Evolutionary conservation across 495 filamentous ascomycete species (phyloP).

Genomic region (Gamarada debralockiae): DNA sequence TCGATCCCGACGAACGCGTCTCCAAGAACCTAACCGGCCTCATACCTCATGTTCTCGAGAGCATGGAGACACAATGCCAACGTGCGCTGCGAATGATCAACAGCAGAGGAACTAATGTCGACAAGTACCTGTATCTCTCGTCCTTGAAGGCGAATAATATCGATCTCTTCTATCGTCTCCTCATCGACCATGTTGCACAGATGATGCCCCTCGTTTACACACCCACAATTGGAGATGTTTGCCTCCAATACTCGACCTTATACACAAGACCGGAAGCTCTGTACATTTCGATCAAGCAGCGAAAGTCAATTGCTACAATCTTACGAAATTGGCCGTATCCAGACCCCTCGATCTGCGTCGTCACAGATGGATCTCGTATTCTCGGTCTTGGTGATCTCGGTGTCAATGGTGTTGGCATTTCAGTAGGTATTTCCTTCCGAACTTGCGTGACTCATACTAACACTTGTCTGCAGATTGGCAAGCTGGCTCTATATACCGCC

Average conservation of each 20-base stretch:
- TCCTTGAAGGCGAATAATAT: slow-evolving; percentile 83
- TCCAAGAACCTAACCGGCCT: slow-evolving; percentile 55
- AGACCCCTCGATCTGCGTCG: slow-evolving; percentile 90
- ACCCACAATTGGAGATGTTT: slow-evolving; percentile 94
- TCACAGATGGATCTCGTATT: slow-evolving; percentile 96
- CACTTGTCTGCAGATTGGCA: slow-evolving; percentile 53
- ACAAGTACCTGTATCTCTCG: slow-evolving; percentile 93
- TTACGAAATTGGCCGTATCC: slow-evolving; percentile 85
- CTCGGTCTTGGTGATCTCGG: slow-evolving; percentile 94
- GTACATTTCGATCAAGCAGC: slow-evolving; percentile 89
- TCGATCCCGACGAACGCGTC: slow-evolving; percentile 50
- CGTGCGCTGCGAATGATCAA: slow-evolving; percentile 63
- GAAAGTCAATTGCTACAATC: slow-evolving; percentile 75
- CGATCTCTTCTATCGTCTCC: slow-evolving; percentile 90
- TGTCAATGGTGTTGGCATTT: slow-evolving; percentile 97
- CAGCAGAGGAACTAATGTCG: slow-evolving; percentile 72
- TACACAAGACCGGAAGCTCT: slow-evolving; percentile 93
- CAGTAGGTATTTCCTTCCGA: slow-evolving; percentile 54
- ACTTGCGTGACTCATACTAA: slow-evolving; percentile 2
- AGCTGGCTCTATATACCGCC: slow-evolving; percentile 90
- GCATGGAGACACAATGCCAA: slow-evolving; percentile 45
- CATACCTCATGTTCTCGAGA: slow-evolving; percentile 55
- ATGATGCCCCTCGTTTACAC: slow-evolving; percentile 96
- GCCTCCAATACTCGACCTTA: slow-evolving; percentile 90
- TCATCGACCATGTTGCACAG: slow-evolving; percentile 86